Evolutionary conservation across 192 early-diverging fungal species (phyloP).

Genomic region (Chytriomyces sp.): DNA sequence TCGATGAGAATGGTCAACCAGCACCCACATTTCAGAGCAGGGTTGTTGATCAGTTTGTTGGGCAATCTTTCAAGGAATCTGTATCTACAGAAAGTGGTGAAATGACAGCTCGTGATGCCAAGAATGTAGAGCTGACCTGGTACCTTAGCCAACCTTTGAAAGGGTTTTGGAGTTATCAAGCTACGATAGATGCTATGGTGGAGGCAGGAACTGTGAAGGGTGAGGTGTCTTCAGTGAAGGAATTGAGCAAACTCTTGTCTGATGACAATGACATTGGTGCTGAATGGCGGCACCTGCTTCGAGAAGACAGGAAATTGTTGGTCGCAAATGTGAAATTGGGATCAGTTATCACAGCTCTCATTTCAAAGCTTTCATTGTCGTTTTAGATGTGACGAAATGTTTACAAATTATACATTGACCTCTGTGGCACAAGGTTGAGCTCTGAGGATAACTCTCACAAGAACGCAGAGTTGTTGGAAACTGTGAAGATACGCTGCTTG

Average conservation of each 20-base stretch:
- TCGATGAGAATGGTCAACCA: neutral
- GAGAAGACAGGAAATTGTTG: slow-evolving; percentile 25
- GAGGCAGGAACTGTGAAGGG: slow-evolving; percentile 3
- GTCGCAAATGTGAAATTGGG: slow-evolving; percentile 25
- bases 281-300: slow-evolving; percentile 22
- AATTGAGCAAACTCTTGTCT: neutral
- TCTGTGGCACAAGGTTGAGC: too few relatives aligned
- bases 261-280: slow-evolving; percentile 23
- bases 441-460: too few relatives aligned
- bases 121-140: slow-evolving; percentile 11
- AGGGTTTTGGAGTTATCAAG: neutral
- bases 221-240: neutral
- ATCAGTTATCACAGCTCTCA: slow-evolving; percentile 11
- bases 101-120: neutral
- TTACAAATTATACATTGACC: too few relatives aligned
- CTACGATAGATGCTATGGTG: neutral
- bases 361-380: too few relatives aligned
- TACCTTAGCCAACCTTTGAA: slow-evolving; percentile 21
- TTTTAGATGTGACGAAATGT: too few relatives aligned
- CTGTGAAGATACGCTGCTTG: too few relatives aligned
- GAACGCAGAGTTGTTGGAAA: too few relatives aligned
- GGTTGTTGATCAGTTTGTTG: slow-evolving; percentile 16
- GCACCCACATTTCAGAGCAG: slow-evolving; percentile 4
- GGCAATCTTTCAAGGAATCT: neutral
- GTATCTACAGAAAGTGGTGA: neutral